Percentiles rank a stretch among this genome's conserved stretches.
Conservation (phyloP, 2,329 filamentous ascomycete genomes). For the Graphiopsis chlorocephala region DNA sequence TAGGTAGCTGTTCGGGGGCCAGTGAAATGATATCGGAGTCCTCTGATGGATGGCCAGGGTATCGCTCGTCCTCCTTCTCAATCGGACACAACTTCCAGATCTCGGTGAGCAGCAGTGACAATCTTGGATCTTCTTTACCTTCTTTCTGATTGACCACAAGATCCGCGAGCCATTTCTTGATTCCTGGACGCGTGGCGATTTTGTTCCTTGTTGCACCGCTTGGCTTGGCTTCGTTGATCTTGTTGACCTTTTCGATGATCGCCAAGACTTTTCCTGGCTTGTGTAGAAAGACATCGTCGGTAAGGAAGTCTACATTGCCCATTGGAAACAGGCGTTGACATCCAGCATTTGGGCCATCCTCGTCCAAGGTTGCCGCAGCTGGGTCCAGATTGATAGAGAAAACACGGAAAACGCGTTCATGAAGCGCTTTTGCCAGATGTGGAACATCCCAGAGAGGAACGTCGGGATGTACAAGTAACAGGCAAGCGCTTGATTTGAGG, state of each 20-base stretch:
- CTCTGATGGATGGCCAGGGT: slow-evolving; percentile 19
- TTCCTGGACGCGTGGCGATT: slow-evolving; percentile 29
- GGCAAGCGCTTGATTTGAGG: neutral
- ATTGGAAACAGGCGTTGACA: slow-evolving; percentile 37
- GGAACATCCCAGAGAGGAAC: slow-evolving; percentile 35
- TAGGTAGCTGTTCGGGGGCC: slow-evolving; percentile 24
- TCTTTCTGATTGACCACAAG: slow-evolving; percentile 19
- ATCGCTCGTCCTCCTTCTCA: slow-evolving; percentile 22
- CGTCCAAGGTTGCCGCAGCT: slow-evolving; percentile 16
- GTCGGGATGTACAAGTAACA: slow-evolving; percentile 33
- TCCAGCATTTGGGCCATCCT: slow-evolving; percentile 20
- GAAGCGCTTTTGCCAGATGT: slow-evolving; percentile 34
- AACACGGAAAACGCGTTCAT: slow-evolving; percentile 27
- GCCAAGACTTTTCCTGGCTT: slow-evolving; percentile 37
- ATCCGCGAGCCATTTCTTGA: slow-evolving; percentile 28
- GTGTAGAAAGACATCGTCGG: slow-evolving; percentile 43
- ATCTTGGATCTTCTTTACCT: slow-evolving; percentile 9
- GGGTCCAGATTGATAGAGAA: slow-evolving; percentile 37
- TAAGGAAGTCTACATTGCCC: slow-evolving; percentile 42
- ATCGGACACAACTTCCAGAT: slow-evolving; percentile 29
- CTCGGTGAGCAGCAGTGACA: slow-evolving; percentile 24
- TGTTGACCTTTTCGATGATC: slow-evolving; percentile 37
- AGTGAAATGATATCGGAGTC: slow-evolving; percentile 26
- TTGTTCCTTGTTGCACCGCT: slow-evolving; percentile 24
- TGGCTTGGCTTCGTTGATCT: slow-evolving; percentile 30